Evolutionary conservation across 2,329 filamentous ascomycete genomes (phyloP).

Genomic region (Sordariomycetes sp.): DNA sequence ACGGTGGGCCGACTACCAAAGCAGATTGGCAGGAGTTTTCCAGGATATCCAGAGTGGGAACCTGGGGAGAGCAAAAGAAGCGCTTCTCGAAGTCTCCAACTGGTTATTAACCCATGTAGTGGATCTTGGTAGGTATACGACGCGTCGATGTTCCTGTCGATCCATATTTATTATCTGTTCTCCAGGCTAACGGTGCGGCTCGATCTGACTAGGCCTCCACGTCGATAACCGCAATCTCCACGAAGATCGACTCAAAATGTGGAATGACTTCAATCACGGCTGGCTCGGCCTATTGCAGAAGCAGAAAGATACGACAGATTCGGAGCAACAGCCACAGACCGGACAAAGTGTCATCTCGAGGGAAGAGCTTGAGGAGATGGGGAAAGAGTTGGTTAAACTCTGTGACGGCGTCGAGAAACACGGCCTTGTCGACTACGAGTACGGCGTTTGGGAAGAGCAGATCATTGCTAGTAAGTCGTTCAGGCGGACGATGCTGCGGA

Average conservation of each 20-base stretch:
- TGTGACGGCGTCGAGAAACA: constrained; percentile 83
- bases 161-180: not conserved
- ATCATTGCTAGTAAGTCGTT: constrained; percentile 65
- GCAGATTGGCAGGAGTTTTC: constrained; percentile 56
- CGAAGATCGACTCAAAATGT: constrained; percentile 67
- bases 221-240: constrained; percentile 8
- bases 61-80: constrained; percentile 39
- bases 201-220: constrained; percentile 6
- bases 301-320: constrained; percentile 4
- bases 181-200: not conserved
- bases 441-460: constrained; percentile 91
- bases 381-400: constrained; percentile 67
- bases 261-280: constrained; percentile 89
- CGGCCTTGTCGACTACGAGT: constrained; percentile 94
- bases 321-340: constrained; percentile 42
- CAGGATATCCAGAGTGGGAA: constrained; percentile 51
- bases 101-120: constrained; percentile 46
- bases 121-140: constrained; percentile 37
- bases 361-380: constrained; percentile 66
- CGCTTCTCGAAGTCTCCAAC: constrained; percentile 39
- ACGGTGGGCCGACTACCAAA: constrained; percentile 56
- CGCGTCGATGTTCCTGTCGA: not conserved
- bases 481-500: not conserved
- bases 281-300: constrained; percentile 5
- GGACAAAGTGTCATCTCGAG: constrained; percentile 54